phyloP scores from a whole-genome alignment of 441 rosid species.

The Codiaeum variegatum region DNA sequence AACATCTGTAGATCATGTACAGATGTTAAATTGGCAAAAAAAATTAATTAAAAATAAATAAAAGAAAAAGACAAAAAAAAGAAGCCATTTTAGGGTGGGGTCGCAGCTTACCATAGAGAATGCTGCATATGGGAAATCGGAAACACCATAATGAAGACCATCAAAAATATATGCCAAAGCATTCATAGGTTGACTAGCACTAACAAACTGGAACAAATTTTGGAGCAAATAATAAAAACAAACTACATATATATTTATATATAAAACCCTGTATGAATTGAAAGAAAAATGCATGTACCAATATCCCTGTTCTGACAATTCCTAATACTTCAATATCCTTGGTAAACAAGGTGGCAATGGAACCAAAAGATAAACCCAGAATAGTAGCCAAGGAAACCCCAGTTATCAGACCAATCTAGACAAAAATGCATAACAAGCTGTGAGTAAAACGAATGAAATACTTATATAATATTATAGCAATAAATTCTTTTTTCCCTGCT shows the following conservation, averaged over 20 bases:
- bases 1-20: conserved; percentile 48
- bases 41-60: not conserved
- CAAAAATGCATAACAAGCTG: conserved; percentile 20
- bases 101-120: conserved; percentile 59
- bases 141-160: conserved; percentile 92
- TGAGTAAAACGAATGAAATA: conserved; percentile 3
- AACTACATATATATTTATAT: too few species aligned
- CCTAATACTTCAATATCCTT: conserved; percentile 67
- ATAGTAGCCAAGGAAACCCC: conserved; percentile 69
- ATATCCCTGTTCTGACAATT: conserved; percentile 69
- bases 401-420: conserved; percentile 72
- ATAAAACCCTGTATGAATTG: not conserved
- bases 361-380: conserved; percentile 64
- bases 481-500: not conserved
- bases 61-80: not conserved
- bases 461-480: not conserved
- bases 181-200: conserved; percentile 88
- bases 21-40: conserved; percentile 10
- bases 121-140: conserved; percentile 93
- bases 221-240: conserved; percentile 5
- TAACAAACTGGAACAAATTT: conserved; percentile 56
- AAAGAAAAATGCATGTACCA: conserved; percentile 46
- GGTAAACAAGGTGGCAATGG: conserved; percentile 73
- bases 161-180: conserved; percentile 90
- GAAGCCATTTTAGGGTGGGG: not conserved